phyloP scores from a whole-genome alignment of 2,329 filamentous ascomycete species.

The Fusarium sp. region DNA sequence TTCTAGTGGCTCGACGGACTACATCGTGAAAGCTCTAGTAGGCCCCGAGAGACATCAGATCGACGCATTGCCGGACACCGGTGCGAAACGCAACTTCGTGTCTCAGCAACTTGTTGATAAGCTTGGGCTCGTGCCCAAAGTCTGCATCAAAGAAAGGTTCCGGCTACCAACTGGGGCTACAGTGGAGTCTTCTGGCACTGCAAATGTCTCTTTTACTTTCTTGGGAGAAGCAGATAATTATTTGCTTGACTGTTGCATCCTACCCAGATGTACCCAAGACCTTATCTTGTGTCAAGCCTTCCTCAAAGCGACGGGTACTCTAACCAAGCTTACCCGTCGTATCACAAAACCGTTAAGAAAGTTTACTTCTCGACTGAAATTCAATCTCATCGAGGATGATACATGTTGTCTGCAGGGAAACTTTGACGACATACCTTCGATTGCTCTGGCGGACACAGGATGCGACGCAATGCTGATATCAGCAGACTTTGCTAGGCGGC shows the following conservation, averaged over 20 bases:
- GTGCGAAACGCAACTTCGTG: background rate
- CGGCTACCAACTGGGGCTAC: fast-evolving
- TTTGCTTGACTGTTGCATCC: background rate
- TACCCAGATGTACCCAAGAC: background rate
- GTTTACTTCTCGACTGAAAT: fast-evolving
- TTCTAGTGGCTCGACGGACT: background rate
- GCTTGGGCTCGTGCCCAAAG: background rate
- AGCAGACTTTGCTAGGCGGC: background rate
- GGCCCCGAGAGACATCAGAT: fast-evolving
- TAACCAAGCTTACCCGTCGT: background rate
- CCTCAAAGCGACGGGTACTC: background rate
- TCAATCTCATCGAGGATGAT: background rate
- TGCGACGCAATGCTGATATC: constrained; percentile 2
- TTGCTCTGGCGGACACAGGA: background rate
- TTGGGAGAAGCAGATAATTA: background rate
- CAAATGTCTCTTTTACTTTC: background rate
- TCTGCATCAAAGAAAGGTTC: fast-evolving
- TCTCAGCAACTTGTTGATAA: background rate
- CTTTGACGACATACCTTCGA: background rate
- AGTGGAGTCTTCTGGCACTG: fast-evolving
- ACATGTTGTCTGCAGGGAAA: background rate
- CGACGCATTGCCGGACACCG: background rate
- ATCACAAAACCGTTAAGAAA: background rate
- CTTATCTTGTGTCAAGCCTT: background rate
- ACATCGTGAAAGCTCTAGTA: background rate